Base-by-base conservation (phyloP, 345 rosid genomes). In the Heritiera fomes region DNA sequence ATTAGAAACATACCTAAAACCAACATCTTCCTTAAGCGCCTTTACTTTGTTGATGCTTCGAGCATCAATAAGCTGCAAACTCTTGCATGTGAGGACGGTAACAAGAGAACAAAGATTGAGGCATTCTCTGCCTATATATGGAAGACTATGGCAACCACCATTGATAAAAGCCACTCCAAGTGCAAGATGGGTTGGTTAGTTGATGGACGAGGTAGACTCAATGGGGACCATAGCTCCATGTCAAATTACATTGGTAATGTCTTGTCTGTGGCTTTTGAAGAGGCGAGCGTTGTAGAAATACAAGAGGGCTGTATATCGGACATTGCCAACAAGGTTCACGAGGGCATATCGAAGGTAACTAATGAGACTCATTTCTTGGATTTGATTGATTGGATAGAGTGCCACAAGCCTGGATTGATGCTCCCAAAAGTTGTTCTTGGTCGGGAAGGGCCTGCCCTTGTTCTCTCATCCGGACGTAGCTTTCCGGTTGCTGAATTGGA, bases 161-260 rank as follows among this genome's bases (percentile, higher is more conserved):
- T 89, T 17, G 83, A 85, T 75, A 79, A 81, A 71, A 43, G 78
- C 41, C 89, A 90, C 43, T 81, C 53, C 13, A 84, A 80, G 69
- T 91, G 97, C 90, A 91, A 89, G 87, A 91, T 94, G 97, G 97
- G 98, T 34, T 91, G 98, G 95, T 80, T 93, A 65, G 90, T 94
- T 11, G 97, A 93, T 7, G 98, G 98, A 38, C 81, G 96, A 6
- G 80, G 88, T 10, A 86, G 95, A 81, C 81, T 94, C 10, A 45
- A 60, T 8, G 64, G 71, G 71, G 69, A 70, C 18, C 64, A 55
- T 8, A 64, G 5, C 53, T 73, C 84, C 56, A 81, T 87, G 89
- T 84, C 97, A 11, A 84, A 83, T 80, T 90, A 93, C 88, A 89
- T 91, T 43, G 95, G 97, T 18, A 94, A 94, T n/a, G 88, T 93